Evolutionary conservation across 2,329 filamentous ascomycete species (phyloP), one percentile per base, ranked within the genome.

Genomic region (Sclerotinia spermophila): DNA sequence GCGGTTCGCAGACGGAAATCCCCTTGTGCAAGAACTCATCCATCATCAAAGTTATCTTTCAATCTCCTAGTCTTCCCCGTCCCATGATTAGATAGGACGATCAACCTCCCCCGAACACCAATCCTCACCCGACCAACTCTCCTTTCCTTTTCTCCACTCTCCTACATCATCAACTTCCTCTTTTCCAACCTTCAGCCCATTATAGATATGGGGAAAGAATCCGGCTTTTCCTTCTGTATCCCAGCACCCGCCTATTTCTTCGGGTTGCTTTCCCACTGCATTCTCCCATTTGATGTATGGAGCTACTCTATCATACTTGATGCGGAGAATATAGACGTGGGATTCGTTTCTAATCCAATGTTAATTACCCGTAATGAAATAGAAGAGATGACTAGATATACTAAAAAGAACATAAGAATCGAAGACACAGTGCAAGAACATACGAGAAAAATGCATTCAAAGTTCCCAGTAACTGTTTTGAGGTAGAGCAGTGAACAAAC

Each of bases 171-270:
- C 75, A 33, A 78, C 72, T 65, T 78, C 76, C 24, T 75, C 73
- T 33, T 69, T 73, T 13, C 76, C 77, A 30, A 78, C 40, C 53
- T 72, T 76, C 64, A 77, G 69, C 30, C 69, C 74, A 69, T 77
- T 76, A 72, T 78, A 75, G 55, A 79, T 71, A 70, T 79, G 77
- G 30, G 77, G 76, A 65, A 78, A 79, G 3, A 74, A 76, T 0
- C 75, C 75, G 13, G 60, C 69, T 30, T 69, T 67, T 1, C 72
- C 74, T n/a, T 77, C 71, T 10, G 71, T 72, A 72, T 78, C 76
- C 77, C 77, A 78, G 58, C 72, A 72, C 17, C 74, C 73, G 1
- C 75, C 74, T 19, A 72, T 68, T 55, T 75, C 75, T 38, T 75
- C 73, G 10, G 76, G 69, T 10, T 59, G 44, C 51, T 77, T 75